Conservation (phyloP, 1,139 yeast genomes). For the Scheffersomyces insectosa region DNA sequence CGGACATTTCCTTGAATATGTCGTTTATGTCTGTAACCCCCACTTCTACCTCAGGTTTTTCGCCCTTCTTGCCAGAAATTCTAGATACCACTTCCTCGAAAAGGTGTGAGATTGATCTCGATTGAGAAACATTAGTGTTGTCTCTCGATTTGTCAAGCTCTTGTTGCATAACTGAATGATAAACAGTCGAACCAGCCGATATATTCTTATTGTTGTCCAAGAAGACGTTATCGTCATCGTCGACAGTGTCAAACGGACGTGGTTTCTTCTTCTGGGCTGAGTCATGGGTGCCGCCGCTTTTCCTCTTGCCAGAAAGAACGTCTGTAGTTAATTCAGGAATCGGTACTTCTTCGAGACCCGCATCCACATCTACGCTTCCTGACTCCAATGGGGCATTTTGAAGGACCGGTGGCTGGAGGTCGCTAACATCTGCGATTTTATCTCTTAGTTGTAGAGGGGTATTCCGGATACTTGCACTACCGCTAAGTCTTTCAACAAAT, state of each 20-base stretch:
- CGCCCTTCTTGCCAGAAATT: neutral
- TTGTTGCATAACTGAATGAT: slow-evolving; percentile 28
- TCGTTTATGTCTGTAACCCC: slow-evolving; percentile 4
- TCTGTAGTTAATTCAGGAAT: neutral
- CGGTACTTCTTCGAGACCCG: neutral
- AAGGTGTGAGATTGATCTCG: slow-evolving; percentile 32
- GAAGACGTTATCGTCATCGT: slow-evolving; percentile 31
- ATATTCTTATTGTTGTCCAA: slow-evolving; percentile 21
- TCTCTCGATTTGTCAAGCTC: slow-evolving; percentile 16
- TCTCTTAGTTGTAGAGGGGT: slow-evolving; percentile 29
- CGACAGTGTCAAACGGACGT: slow-evolving; percentile 2
- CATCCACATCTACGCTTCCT: too few species aligned
- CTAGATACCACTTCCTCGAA: slow-evolving; percentile 28
- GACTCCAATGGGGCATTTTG: slow-evolving; percentile 7
- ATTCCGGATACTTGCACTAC: slow-evolving; percentile 19
- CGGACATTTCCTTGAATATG: slow-evolving; percentile 4
- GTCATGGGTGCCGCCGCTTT: neutral
- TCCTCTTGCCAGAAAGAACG: neutral
- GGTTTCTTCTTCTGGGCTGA: neutral
- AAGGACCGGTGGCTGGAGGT: slow-evolving; percentile 34
- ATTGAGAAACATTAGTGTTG: slow-evolving; percentile 21
- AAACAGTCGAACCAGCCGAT: slow-evolving; percentile 31
- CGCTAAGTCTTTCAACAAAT: slow-evolving; percentile 20
- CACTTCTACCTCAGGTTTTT: slow-evolving; percentile 4
- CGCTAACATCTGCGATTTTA: slow-evolving; percentile 32